phyloP scores from a whole-genome alignment of 176 grass and related monocot genomes.

The Phragmites australis region DNA sequence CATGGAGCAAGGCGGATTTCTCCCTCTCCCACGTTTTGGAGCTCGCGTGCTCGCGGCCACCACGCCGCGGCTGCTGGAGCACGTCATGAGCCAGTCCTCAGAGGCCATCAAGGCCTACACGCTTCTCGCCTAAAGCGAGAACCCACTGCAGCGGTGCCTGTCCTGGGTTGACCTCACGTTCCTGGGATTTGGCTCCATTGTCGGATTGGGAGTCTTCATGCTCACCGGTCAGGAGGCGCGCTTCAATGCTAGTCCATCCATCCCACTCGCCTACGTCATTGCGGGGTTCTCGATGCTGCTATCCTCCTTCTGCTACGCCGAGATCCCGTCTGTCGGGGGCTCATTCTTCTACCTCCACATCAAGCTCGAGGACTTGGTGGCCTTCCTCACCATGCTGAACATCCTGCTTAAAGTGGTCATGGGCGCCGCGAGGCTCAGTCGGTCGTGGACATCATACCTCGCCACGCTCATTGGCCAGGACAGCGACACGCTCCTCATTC shows the following conservation, averaged over 20 bases:
- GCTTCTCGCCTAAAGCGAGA: conserved; percentile 56
- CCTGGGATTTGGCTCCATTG: conserved; percentile 57
- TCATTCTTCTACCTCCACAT: conserved; percentile 64
- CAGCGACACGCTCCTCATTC: conserved; percentile 52
- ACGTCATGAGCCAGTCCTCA: conserved; percentile 36
- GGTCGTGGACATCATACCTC: conserved; percentile 64
- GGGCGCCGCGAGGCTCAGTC: conserved; percentile 41
- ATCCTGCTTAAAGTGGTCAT: conserved; percentile 59
- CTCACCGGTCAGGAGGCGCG: conserved; percentile 70
- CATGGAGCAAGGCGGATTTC: conserved; percentile 51
- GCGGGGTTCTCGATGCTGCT: conserved; percentile 52
- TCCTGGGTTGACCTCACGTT: conserved; percentile 50
- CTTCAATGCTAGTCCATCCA: conserved; percentile 52
- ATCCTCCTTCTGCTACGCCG: conserved; percentile 55
- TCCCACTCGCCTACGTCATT: conserved; percentile 51
- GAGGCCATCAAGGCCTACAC: conserved; percentile 46
- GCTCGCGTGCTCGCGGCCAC: conserved; percentile 43
- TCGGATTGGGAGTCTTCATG: conserved; percentile 63
- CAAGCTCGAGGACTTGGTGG: conserved; percentile 52
- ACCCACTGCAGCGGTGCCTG: conserved; percentile 51
- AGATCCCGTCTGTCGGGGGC: conserved; percentile 53
- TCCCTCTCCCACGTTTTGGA: conserved; percentile 50
- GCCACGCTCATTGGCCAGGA: conserved; percentile 50
- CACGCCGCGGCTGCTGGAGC: conserved; percentile 38
- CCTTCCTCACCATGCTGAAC: conserved; percentile 56